Percentiles rank a stretch among this genome's conserved stretches.
Evolutionary conservation across 345 rosid genomes (phyloP).

Genomic region (Eucalyptus lansdowneana): DNA sequence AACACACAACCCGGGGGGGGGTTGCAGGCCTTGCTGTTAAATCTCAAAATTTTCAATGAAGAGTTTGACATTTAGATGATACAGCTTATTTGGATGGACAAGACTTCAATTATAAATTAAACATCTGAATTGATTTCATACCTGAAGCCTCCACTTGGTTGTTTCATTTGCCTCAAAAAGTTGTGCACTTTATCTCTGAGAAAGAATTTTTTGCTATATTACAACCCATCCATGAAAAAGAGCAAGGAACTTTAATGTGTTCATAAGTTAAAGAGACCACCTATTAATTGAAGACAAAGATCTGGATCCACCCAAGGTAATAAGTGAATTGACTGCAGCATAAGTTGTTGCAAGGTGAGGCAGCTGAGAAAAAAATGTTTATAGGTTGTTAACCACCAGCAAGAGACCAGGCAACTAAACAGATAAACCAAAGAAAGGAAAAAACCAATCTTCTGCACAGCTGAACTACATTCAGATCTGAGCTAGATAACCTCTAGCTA

Average conservation of each 20-base stretch:
- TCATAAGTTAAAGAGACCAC: constrained; percentile 24
- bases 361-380: constrained; percentile 32
- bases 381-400: not conserved
- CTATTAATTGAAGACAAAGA: constrained; percentile 73
- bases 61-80: not conserved
- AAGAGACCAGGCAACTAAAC: not conserved
- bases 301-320: constrained; percentile 73
- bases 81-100: not conserved
- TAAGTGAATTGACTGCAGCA: constrained; percentile 85
- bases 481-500: not conserved
- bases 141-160: constrained; percentile 80
- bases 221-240: not conserved
- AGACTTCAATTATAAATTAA: not conserved
- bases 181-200: constrained; percentile 48
- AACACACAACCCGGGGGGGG: not conserved
- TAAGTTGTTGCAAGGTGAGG: constrained; percentile 97
- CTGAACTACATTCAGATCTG: not conserved
- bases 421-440: not conserved
- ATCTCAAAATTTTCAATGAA: not conserved
- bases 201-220: not conserved
- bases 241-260: not conserved
- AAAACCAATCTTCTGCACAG: not conserved
- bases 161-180: constrained; percentile 69
- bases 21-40: not conserved
- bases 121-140: not conserved